Percentiles rank a stretch among this genome's conserved stretches.
phyloP scores from a whole-genome alignment of 805 yeast genomes.

The Wickerhamiella allomyrinae region DNA sequence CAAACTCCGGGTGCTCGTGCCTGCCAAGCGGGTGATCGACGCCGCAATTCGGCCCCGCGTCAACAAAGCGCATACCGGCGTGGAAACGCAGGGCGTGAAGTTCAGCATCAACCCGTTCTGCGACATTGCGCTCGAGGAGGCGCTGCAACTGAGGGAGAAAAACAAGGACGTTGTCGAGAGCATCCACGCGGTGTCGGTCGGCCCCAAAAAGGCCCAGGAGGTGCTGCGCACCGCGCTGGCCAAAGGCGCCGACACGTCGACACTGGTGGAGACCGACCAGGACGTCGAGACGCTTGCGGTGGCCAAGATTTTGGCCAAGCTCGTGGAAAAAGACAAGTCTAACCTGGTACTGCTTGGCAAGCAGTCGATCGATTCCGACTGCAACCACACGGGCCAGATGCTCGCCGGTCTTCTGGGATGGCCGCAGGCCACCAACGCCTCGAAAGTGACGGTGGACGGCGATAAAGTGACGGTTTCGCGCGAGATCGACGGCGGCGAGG shows the following conservation, averaged over 20 bases:
- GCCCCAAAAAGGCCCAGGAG: conserved; percentile 77
- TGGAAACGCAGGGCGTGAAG: conserved; percentile 80
- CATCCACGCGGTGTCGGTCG: conserved; percentile 85
- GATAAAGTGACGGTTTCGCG: conserved; percentile 55
- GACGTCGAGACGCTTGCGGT: conserved; percentile 73
- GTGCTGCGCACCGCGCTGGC: conserved; percentile 81
- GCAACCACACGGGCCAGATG: conserved; percentile 93
- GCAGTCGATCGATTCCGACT: conserved; percentile 92
- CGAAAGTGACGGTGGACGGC: conserved; percentile 45
- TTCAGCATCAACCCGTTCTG: conserved; percentile 93
- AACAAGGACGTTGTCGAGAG: conserved; percentile 54
- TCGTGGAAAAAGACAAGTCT: conserved; percentile 54
- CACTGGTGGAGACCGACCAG: conserved; percentile 59
- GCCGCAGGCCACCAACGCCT: conserved; percentile 96
- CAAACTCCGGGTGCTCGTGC: conserved; percentile 54
- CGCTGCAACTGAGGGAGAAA: conserved; percentile 57
- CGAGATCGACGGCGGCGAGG: conserved; percentile 93
- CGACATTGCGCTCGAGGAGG: conserved; percentile 96
- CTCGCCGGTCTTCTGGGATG: conserved; percentile 83
- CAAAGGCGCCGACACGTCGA: conserved; percentile 81
- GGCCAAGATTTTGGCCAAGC: conserved; percentile 66
- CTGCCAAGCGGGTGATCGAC: conserved; percentile 90
- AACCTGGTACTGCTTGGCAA: conserved; percentile 85
- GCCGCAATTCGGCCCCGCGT: conserved; percentile 87
- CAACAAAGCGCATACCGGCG: conserved; percentile 70